Conservation (phyloP, 2,329 filamentous ascomycete genomes). For the Colletotrichum acutatum region DNA sequence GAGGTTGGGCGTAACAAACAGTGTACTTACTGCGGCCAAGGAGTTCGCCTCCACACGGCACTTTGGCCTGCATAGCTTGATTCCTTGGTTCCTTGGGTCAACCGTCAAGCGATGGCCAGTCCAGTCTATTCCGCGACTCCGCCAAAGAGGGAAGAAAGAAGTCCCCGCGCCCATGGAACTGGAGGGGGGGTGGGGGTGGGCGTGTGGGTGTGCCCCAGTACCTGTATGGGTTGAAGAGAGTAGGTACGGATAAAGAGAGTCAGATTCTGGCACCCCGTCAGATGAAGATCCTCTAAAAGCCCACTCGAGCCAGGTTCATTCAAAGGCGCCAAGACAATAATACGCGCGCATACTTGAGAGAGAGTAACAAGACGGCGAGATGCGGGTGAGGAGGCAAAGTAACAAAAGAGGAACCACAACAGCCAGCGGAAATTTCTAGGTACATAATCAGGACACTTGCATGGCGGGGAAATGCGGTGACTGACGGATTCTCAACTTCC, state of each 20-base stretch:
- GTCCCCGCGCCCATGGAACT: not conserved
- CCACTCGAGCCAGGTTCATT: not conserved
- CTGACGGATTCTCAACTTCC: not conserved
- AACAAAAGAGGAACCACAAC: not conserved
- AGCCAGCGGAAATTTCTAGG: not conserved
- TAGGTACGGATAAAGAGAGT: not conserved
- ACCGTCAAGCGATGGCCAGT: not conserved
- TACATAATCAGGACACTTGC: not conserved
- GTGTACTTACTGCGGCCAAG: not conserved
- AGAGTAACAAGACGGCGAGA: not conserved
- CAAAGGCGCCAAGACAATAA: constrained; percentile 19
- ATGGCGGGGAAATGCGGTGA: constrained; percentile 1
- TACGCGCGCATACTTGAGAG: constrained; percentile 8
- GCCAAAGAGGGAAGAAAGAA: not conserved
- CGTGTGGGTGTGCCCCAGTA: not conserved
- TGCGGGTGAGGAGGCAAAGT: not conserved
- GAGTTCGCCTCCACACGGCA: not conserved
- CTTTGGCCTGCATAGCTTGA: not conserved
- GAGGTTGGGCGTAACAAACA: constrained; percentile 11
- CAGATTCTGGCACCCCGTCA: not conserved
- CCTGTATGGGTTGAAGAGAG: not conserved
- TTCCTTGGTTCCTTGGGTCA: not conserved
- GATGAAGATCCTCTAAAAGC: not conserved
- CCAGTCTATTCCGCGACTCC: not conserved
- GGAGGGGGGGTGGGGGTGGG: not conserved